Conservation (phyloP, 352 stramenopile species). For the Phytophthora pini region DNA sequence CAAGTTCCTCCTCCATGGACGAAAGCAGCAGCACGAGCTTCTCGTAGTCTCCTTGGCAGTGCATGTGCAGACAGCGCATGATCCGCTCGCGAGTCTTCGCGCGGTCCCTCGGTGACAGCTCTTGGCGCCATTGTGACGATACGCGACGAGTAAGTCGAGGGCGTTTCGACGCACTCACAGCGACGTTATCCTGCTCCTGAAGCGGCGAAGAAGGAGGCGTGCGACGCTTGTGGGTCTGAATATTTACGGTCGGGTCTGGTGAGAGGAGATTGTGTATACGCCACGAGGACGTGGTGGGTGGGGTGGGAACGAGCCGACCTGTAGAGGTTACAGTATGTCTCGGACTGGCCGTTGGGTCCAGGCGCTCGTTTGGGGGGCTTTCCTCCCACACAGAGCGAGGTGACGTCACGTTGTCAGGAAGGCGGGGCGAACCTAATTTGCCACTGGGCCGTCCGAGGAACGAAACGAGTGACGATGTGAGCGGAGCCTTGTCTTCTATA, state of each 20-base stretch:
- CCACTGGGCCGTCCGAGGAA: conserved; percentile 35
- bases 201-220: conserved; percentile 18
- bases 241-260: conserved; percentile 25
- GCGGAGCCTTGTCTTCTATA: conserved; percentile 27
- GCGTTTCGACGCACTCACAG: conserved; percentile 32
- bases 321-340: conserved; percentile 27
- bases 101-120: conserved; percentile 63
- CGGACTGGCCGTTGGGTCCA: conserved; percentile 43
- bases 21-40: conserved; percentile 64
- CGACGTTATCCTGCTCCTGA: conserved; percentile 11
- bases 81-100: conserved; percentile 71
- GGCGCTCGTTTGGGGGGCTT: conserved; percentile 29
- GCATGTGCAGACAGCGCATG: conserved; percentile 55
- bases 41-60: conserved; percentile 72
- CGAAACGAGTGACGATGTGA: conserved; percentile 36
- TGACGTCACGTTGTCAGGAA: conserved; percentile 41
- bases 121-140: conserved; percentile 63
- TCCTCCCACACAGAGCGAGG: conserved; percentile 52
- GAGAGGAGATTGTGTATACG: conserved; percentile 38
- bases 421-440: conserved; percentile 40
- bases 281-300: conserved; percentile 29
- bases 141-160: conserved; percentile 50
- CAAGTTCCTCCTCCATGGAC: conserved; percentile 80
- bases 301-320: conserved; percentile 21
- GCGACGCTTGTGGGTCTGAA: conserved; percentile 28